A percentile compares a stretch with the other conserved stretches of the same genome.
Conservation (phyloP, 2,329 filamentous ascomycete species). For the Scytalidium sp. region DNA sequence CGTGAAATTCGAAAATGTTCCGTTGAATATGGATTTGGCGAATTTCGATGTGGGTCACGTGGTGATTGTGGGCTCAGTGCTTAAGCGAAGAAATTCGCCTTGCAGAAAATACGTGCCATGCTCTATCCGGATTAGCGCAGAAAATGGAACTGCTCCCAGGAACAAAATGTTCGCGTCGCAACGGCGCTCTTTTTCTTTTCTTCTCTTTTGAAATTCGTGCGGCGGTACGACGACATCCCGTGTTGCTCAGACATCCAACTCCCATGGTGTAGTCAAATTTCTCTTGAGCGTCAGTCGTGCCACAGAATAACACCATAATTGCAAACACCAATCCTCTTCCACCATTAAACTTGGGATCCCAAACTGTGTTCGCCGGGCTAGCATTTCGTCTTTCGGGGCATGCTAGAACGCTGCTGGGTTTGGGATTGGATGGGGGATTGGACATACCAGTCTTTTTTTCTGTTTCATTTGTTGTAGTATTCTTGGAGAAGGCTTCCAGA, state of each 20-base stretch:
- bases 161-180: not conserved
- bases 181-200: not conserved
- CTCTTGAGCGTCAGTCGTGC: conserved; percentile 29
- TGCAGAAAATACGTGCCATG: not conserved
- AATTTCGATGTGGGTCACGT: conserved; percentile 9
- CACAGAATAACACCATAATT: conserved; percentile 59
- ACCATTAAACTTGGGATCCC: conserved; percentile 46
- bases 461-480: not conserved
- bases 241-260: conserved; percentile 30
- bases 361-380: conserved; percentile 29
- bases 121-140: not conserved
- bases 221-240: conserved; percentile 26
- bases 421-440: conserved; percentile 43
- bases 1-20: conserved; percentile 1
- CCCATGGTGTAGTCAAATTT: conserved; percentile 26
- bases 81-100: not conserved
- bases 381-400: not conserved
- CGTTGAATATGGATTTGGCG: not conserved
- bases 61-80: not conserved
- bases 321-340: conserved; percentile 48
- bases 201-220: conserved; percentile 24
- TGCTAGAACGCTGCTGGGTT: conserved; percentile 12
- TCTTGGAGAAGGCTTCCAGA: not conserved
- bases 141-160: not conserved
- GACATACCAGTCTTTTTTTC: conserved; percentile 40